Evolutionary conservation across 2,329 filamentous ascomycete genomes (phyloP), one percentile per base, ranked within the genome.

Genomic region (Penicillium verrucosum): DNA sequence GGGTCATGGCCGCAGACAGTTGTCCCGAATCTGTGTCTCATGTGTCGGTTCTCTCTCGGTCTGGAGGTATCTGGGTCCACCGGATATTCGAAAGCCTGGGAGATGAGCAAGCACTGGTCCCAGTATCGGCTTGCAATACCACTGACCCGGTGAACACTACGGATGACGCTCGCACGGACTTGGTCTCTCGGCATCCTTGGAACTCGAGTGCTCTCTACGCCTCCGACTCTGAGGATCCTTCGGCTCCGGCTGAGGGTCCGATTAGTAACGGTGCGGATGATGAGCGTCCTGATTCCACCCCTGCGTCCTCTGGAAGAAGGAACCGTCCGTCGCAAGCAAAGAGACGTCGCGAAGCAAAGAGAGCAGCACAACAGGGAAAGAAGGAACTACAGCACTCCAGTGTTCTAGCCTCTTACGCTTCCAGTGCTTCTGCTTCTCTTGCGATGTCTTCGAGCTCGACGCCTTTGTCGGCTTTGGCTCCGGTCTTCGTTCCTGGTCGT

Each of bases 351-450:
- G 6, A 16, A 9, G 25, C 1, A 34, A 45, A 21, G 27, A 42
- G 12, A 11, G 30, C 48, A 11, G 30, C 48, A 51, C 40, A 5
- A 25, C 29, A 44, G 29, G 29, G 18, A 27, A 44, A 21, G 14
- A 45, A 44, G 40, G 30, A 43, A 34, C 14, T 18, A 12, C 0
- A 40, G 14, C 47, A 32, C 5, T 25, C 23, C 12, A 38, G 5
- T 55, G 34, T 44, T 36, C 16, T 18, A 41, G 38, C 53, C 40
- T 51, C 41, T 51, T 32, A 34, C 27, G 40, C 23, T 51, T 44
- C n/a, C 25, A 18, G 12, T 55, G 32, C 53, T 50, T 50, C 37
- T 55, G 32, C 53, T 50, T 50, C 37, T 54, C 34, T 50, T 34
- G 45, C 41, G 34, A 25, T 25, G 25, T 23, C 45, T 30, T 9